Conservation (phyloP, 1,284 basidiomycete species). For the Wolfiporia cocos region DNA sequence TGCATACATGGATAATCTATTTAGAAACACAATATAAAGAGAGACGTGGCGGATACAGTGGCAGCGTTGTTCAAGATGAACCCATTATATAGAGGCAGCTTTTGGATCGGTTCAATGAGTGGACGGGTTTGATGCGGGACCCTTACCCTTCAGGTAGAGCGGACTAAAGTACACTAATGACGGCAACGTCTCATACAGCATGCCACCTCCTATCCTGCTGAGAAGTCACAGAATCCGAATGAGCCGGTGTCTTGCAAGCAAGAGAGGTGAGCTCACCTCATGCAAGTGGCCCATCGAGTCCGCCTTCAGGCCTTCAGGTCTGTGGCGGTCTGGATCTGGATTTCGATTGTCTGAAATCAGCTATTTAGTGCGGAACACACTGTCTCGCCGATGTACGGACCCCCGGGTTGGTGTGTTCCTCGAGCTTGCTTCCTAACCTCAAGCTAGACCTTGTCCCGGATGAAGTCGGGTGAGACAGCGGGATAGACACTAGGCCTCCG, state of each 20-base stretch:
- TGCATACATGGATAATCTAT: too few species aligned
- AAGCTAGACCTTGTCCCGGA: not conserved
- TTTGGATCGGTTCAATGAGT: too few species aligned
- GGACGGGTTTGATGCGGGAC: too few species aligned
- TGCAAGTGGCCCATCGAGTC: not conserved
- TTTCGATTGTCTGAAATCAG: not conserved
- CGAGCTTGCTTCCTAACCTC: not conserved
- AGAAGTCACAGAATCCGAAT: not conserved
- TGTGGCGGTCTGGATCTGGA: conserved; percentile 1
- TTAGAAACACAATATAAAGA: too few species aligned
- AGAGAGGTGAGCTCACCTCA: not conserved
- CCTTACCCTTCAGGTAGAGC: too few species aligned
- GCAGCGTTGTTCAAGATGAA: too few species aligned
- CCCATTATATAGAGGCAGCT: too few species aligned
- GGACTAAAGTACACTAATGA: too few species aligned
- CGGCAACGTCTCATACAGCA: not conserved
- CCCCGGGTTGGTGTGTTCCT: not conserved
- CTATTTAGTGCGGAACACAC: not conserved
- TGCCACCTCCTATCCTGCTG: not conserved
- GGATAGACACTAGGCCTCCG: not conserved
- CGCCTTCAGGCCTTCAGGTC: not conserved
- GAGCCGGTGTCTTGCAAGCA: not conserved
- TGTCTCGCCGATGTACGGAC: not conserved
- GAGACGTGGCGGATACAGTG: too few species aligned
- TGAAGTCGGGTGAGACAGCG: not conserved